A percentile compares a stretch with the other conserved stretches of the same genome.
Evolutionary conservation across 2,329 filamentous ascomycete species (phyloP).

Genomic region (Aurifilum marmelostoma): DNA sequence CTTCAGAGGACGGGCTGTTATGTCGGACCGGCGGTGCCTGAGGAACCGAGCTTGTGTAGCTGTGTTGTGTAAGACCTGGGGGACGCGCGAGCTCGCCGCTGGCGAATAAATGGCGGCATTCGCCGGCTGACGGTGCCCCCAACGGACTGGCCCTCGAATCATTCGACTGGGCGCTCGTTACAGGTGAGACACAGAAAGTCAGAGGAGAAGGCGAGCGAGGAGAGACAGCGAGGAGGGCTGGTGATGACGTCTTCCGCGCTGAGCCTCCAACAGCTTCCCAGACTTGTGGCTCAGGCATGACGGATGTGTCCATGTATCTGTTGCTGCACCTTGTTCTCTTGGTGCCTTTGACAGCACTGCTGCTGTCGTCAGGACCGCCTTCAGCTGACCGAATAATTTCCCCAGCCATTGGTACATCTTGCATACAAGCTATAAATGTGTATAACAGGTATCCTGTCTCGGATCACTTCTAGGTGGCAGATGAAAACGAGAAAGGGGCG

Average conservation of each 20-base stretch:
- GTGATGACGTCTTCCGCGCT: not conserved
- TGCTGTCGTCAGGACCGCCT: not conserved
- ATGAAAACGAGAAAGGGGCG: conserved; percentile 18
- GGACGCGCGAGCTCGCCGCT: conserved; percentile 34
- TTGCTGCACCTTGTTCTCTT: not conserved
- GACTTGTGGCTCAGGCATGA: not conserved
- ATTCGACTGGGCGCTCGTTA: conserved; percentile 7
- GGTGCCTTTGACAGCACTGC: not conserved
- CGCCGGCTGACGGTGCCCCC: conserved; percentile 8
- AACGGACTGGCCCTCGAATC: no score
- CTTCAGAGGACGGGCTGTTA: conserved; percentile 28
- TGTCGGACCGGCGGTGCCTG: conserved; percentile 35
- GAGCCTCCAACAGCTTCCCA: not conserved
- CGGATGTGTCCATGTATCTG: not conserved
- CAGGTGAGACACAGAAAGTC: conserved; percentile 12
- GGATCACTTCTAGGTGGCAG: conserved; percentile 15
- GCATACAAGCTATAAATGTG: not conserved
- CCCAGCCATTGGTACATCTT: conserved; percentile 1
- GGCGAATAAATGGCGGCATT: conserved; percentile 29
- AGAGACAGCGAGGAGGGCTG: not conserved
- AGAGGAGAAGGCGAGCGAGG: conserved; percentile 8
- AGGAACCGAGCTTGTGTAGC: conserved; percentile 34
- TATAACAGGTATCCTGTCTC: not conserved
- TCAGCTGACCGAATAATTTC: not conserved
- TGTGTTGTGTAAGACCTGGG: conserved; percentile 37